Evolutionary conservation across 305 asterid genomes (phyloP).

Genomic region (Fraxinus dipetala): DNA sequence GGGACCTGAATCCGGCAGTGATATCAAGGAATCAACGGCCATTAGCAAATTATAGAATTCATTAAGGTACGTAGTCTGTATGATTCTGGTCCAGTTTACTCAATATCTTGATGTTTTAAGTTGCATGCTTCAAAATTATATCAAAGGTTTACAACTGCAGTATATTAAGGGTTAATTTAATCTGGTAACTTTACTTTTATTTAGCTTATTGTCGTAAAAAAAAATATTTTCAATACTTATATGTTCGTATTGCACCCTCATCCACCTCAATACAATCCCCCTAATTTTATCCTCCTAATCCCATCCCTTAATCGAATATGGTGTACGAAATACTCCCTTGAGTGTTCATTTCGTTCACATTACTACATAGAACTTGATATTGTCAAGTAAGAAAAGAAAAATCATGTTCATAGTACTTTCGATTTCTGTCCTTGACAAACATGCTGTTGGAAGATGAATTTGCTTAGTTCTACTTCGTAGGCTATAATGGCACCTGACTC

Average conservation of each 20-base stretch:
- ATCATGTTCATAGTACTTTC: background rate
- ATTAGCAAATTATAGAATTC: background rate
- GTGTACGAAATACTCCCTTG: background rate
- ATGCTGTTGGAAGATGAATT: background rate
- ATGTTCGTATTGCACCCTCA: too few relatives aligned
- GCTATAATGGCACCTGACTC: background rate
- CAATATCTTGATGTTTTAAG: background rate
- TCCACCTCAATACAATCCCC: background rate
- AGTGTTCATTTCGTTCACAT: background rate
- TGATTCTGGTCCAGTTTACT: background rate
- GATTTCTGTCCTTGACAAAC: background rate
- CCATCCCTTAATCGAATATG: background rate
- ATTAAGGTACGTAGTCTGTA: background rate
- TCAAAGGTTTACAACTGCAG: background rate
- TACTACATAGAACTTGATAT: background rate
- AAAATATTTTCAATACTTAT: background rate
- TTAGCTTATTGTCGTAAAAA: background rate
- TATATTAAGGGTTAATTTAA: background rate
- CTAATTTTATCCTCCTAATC: background rate
- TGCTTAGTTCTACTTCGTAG: background rate
- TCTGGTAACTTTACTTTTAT: background rate
- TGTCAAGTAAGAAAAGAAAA: background rate
- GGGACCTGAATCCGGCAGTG: constrained; percentile 30
- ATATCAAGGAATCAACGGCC: constrained; percentile 23
- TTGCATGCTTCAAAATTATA: background rate